These are phyloP conservation scores for Colletotrichum magnum DNA, from an alignment of 2,329 filamentous ascomycete species.

Conservation along the genomic window DNA sequence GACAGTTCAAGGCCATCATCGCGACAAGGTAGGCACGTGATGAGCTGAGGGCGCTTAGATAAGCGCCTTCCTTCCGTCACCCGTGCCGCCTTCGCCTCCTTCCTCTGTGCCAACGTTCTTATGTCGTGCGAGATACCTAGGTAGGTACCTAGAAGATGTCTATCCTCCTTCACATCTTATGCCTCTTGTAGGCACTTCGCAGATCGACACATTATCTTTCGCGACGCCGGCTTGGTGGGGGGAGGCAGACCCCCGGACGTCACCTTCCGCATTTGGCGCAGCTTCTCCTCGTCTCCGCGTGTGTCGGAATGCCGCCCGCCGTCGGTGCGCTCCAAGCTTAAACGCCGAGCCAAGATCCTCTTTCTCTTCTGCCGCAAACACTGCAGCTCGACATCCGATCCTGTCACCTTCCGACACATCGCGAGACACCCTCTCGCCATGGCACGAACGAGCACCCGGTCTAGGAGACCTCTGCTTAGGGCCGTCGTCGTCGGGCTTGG, in stretches of 20 bases:
- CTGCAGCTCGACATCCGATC: background rate
- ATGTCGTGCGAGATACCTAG: too few species aligned
- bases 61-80: too few species aligned
- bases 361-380: background rate
- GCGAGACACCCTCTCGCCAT: background rate
- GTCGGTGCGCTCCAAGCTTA: background rate
- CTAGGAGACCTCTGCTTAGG: background rate
- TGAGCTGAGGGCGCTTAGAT: too few species aligned
- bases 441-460: background rate
- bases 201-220: too few species aligned
- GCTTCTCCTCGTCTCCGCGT: conserved; percentile 2
- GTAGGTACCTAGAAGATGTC: too few species aligned
- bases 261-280: conserved; percentile 9
- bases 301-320: conserved; percentile 4
- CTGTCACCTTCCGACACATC: background rate
- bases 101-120: too few species aligned
- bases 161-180: too few species aligned
- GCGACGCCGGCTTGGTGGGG: background rate
- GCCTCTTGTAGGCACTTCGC: too few species aligned
- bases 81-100: too few species aligned
- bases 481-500: conserved; percentile 8
- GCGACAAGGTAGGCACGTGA: too few species aligned
- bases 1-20: too few species aligned
- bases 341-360: background rate
- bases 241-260: background rate